These are phyloP conservation scores for Daphne laureola DNA, from an alignment of 441 rosid species.

Conservation along the genomic window DNA sequence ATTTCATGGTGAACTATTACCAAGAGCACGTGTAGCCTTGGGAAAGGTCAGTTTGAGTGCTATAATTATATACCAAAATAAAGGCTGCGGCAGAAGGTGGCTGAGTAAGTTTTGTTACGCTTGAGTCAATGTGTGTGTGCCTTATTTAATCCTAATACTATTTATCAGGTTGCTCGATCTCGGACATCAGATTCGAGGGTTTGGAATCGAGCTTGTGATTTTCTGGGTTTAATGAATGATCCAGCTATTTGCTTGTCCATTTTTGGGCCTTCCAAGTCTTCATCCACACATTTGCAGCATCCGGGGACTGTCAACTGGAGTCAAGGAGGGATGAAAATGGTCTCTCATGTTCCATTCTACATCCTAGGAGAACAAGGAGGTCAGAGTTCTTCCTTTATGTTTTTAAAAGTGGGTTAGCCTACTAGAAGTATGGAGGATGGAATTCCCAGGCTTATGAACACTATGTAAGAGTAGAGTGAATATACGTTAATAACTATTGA, in stretches of 20 bases:
- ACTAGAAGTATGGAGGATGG: background rate
- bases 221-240: conserved; percentile 76
- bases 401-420: background rate
- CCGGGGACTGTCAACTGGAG: conserved; percentile 86
- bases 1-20: conserved; percentile 65
- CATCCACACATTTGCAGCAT: conserved; percentile 32
- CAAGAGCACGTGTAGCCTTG: conserved; percentile 90
- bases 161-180: conserved; percentile 76
- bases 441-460: background rate
- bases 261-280: conserved; percentile 59
- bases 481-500: too few species aligned
- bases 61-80: conserved; percentile 4
- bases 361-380: conserved; percentile 83
- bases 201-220: conserved; percentile 83
- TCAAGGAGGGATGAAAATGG: conserved; percentile 61
- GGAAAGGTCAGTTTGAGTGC: conserved; percentile 55
- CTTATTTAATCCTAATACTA: conserved; percentile 1
- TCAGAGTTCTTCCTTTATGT: conserved; percentile 15
- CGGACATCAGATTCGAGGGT: conserved; percentile 76
- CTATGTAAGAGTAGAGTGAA: too few species aligned
- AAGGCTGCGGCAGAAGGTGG: background rate
- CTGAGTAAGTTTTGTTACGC: background rate
- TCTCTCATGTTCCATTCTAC: conserved; percentile 77
- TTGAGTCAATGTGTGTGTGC: background rate
- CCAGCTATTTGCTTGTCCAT: conserved; percentile 76